These are phyloP conservation scores for Fusarium nygamai DNA, from an alignment of 2,329 filamentous ascomycete genomes.

Conservation along the genomic window DNA sequence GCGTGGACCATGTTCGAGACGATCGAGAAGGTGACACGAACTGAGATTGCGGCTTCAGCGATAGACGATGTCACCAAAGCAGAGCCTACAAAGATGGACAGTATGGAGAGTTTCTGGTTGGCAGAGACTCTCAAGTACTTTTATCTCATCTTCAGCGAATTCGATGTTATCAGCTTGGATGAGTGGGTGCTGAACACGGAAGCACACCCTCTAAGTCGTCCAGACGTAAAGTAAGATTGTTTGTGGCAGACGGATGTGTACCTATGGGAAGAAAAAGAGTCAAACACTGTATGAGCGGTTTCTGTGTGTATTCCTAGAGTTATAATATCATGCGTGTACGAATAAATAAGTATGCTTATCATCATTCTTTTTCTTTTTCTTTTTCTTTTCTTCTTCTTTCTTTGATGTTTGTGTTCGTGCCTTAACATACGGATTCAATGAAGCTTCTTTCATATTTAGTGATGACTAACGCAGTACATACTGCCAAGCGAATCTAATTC, in stretches of 20 bases:
- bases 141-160: conserved; percentile 70
- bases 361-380: neutral
- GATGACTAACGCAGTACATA: conserved; percentile 39
- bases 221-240: conserved; percentile 28
- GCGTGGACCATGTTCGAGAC: conserved; percentile 80
- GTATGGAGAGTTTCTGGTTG: conserved; percentile 82
- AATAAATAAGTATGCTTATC: neutral
- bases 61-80: conserved; percentile 67
- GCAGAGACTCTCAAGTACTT: conserved; percentile 76
- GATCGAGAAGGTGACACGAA: conserved; percentile 68
- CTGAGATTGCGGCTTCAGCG: conserved; percentile 70
- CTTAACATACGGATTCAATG: neutral
- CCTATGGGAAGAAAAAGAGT: neutral
- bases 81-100: conserved; percentile 57
- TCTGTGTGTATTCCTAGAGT: conserved; percentile 12
- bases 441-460: neutral
- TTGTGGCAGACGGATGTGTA: neutral
- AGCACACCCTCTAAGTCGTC: conserved; percentile 59
- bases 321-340: conserved; percentile 4
- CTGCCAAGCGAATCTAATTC: conserved; percentile 13
- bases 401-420: neutral
- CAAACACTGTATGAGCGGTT: conserved; percentile 1
- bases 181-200: conserved; percentile 70
- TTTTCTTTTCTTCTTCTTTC: neutral
- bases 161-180: conserved; percentile 67